Evolutionary conservation across 768 basidiomycete species (phyloP), one percentile per base, ranked within the genome.

Genomic region (Podaxis carcinomalis): DNA sequence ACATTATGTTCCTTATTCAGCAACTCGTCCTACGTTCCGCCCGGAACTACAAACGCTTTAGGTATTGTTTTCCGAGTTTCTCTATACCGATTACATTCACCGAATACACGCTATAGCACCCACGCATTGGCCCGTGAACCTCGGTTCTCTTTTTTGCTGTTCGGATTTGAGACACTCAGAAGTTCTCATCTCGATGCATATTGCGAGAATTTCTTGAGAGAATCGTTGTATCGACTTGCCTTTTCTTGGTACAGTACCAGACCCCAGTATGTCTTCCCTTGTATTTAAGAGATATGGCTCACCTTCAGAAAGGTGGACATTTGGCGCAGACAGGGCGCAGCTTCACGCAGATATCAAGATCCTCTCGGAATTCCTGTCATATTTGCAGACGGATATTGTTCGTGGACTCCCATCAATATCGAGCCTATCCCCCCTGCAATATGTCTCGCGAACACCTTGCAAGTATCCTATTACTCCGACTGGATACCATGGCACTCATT

Each of bases 161-260:
- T 99, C 69, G 96, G 93, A 0, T 94, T 98, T 68, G 93, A 97
- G 72, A 85, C 92, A 2, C 73, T 98, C 37, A 90, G 90, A 67
- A 93, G 93, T 66, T 95, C 92, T 10, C 83, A 87, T 64, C 77
- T 97, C 64, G 96, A 98, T 70, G 78, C 85, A 0, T 85, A 85
- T 62, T 89, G 92, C 58, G 95, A 98, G 72, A 81, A 86, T 65
- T 68, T 80, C 21, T 74, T 94, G 35, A 83, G 97, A 44, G 85
- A 92, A 65, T 79, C 78, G 53, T 75, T 99, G 5, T 99, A 94
- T 72, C 73, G 75, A 4, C 83, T 87, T 1, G 94, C 93, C 2
- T 92, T 93, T 66, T 83, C 87, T 3, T 98, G 96, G 97, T 99
- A 98, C 74, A 77, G 89, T n/a, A 83, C 89, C 51, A 83, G 90